Conservation (phyloP, 495 filamentous ascomycete species). For the Tirmania nivea region DNA sequence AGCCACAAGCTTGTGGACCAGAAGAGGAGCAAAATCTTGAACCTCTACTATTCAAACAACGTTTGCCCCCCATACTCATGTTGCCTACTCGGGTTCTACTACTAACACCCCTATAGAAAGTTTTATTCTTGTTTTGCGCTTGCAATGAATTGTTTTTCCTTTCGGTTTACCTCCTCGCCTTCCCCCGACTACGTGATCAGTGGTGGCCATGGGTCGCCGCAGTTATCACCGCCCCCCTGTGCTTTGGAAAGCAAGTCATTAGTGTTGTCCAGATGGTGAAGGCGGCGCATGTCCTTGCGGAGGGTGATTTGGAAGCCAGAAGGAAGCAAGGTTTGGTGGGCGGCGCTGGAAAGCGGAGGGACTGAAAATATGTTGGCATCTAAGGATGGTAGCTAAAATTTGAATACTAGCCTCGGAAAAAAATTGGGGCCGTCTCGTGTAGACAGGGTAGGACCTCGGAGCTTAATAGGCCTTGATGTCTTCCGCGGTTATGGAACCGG, state of each 20-base stretch:
- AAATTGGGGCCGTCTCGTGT: too few species aligned
- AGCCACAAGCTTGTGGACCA: slow-evolving; percentile 80
- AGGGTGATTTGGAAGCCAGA: slow-evolving; percentile 50
- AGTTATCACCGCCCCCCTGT: slow-evolving; percentile 59
- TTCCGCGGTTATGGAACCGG: too few species aligned
- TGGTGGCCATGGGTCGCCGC: slow-evolving; percentile 71
- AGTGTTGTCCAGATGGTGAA: slow-evolving; percentile 89
- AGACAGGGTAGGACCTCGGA: too few species aligned
- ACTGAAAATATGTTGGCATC: background rate
- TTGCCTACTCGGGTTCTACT: background rate
- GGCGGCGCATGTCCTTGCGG: slow-evolving; percentile 76
- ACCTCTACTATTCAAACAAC: slow-evolving; percentile 91
- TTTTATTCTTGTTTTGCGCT: slow-evolving; percentile 76
- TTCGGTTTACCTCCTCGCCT: slow-evolving; percentile 89
- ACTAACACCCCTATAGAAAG: slow-evolving; percentile 34
- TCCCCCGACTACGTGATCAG: slow-evolving; percentile 64
- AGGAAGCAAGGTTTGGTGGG: slow-evolving; percentile 8
- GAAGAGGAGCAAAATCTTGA: slow-evolving; percentile 55
- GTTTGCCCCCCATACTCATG: slow-evolving; percentile 28
- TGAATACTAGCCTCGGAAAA: too few species aligned
- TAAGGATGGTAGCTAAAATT: too few species aligned
- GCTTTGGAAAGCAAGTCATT: slow-evolving; percentile 78
- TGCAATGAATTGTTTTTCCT: slow-evolving; percentile 95
- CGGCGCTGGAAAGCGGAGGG: background rate
- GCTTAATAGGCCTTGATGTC: too few species aligned